Percentiles rank a stretch among this genome's conserved stretches.
phyloP scores from a whole-genome alignment of 345 rosid genomes.

The Brassica cretica region DNA sequence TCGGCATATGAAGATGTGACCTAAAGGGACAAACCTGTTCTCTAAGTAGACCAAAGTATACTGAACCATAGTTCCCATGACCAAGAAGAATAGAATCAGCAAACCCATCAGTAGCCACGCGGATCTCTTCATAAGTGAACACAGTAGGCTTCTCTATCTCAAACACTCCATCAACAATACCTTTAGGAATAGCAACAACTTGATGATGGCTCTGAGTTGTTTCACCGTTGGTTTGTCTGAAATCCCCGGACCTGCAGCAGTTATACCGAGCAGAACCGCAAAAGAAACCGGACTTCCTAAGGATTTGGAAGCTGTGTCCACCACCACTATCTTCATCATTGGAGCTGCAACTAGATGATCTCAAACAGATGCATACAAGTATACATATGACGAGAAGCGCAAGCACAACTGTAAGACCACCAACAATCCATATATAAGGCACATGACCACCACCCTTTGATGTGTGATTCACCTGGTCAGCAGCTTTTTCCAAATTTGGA shows the following conservation, averaged over 20 bases:
- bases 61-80: constrained; percentile 92
- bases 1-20: background rate
- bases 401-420: constrained; percentile 72
- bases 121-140: constrained; percentile 68
- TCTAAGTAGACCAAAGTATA: constrained; percentile 68
- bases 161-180: constrained; percentile 66
- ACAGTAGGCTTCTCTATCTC: constrained; percentile 85
- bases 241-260: constrained; percentile 66
- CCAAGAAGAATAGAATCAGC: constrained; percentile 86
- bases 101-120: constrained; percentile 72
- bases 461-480: constrained; percentile 48
- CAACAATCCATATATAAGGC: constrained; percentile 82
- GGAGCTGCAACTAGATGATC: constrained; percentile 60
- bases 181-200: constrained; percentile 68
- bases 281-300: constrained; percentile 78
- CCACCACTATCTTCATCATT: constrained; percentile 45
- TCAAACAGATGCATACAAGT: constrained; percentile 57
- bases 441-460: constrained; percentile 41
- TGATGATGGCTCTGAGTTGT: constrained; percentile 49
- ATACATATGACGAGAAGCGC: constrained; percentile 53
- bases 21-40: constrained; percentile 62
- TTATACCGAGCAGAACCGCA: constrained; percentile 85
- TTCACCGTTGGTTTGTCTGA: constrained; percentile 65
- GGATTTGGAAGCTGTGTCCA: constrained; percentile 77
- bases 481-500: constrained; percentile 49